Percentiles rank a stretch among this genome's conserved stretches.
Evolutionary conservation across 352 stramenopile species (phyloP).

Genomic region (Phytophthora agathidicida): DNA sequence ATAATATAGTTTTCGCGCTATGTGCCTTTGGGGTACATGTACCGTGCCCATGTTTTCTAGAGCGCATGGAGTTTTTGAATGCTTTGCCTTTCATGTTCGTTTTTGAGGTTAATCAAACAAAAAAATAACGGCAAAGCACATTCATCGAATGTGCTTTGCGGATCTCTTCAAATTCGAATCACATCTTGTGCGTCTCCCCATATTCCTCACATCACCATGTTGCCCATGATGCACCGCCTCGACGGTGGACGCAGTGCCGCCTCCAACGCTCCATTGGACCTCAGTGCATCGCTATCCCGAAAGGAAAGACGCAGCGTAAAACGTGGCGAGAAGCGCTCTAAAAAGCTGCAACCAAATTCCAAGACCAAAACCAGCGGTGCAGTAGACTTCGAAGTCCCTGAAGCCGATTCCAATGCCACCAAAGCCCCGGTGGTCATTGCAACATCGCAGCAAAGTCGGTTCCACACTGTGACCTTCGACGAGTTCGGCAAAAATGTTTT

Average conservation of each 20-base stretch:
- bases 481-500: slow-evolving; percentile 66
- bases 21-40: too few species aligned
- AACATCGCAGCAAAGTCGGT: slow-evolving; percentile 62
- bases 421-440: slow-evolving; percentile 31
- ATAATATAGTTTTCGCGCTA: too few species aligned
- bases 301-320: slow-evolving; percentile 58
- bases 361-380: slow-evolving; percentile 1
- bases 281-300: slow-evolving; percentile 39
- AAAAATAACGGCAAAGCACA: slow-evolving; percentile 7
- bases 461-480: slow-evolving; percentile 67
- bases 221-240: slow-evolving; percentile 49
- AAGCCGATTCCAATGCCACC: background rate
- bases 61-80: too few species aligned
- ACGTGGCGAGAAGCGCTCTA: slow-evolving; percentile 20
- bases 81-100: too few species aligned
- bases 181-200: slow-evolving; percentile 17
- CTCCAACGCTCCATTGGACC: slow-evolving; percentile 34
- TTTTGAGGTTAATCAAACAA: too few species aligned
- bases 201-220: slow-evolving; percentile 23
- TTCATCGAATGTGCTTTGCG: slow-evolving; percentile 20
- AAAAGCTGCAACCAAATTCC: slow-evolving; percentile 13
- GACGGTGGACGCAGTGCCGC: slow-evolving; percentile 22
- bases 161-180: background rate
- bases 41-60: too few species aligned
- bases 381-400: slow-evolving; percentile 4